phyloP scores from a whole-genome alignment of 2,329 filamentous ascomycete species.

The Colletotrichum brevisporum region DNA sequence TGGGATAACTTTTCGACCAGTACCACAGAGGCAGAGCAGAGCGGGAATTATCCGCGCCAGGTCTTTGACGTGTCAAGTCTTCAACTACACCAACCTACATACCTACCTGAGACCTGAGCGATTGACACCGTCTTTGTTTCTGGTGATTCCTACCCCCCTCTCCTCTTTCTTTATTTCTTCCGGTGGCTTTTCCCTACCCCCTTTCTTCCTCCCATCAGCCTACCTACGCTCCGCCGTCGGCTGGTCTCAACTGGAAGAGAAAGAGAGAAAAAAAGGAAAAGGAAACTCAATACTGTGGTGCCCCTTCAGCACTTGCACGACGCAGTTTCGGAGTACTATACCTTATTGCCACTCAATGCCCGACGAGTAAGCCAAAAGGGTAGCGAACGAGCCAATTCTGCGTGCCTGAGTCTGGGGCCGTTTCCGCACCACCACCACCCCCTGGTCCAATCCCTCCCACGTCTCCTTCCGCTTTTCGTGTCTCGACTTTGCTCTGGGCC shows the following conservation, averaged over 20 bases:
- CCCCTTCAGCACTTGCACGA: constrained; percentile 16
- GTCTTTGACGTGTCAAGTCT: not conserved
- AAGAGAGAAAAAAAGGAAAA: not conserved
- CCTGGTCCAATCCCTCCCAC: constrained; percentile 28
- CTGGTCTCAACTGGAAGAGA: too few species aligned
- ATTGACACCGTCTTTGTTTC: constrained; percentile 29
- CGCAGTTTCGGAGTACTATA: constrained; percentile 11
- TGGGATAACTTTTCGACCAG: too few species aligned
- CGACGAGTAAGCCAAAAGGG: constrained; percentile 35
- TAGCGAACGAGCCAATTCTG: constrained; percentile 39
- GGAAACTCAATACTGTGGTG: not conserved
- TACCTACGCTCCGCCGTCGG: constrained; percentile 11
- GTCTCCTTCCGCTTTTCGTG: constrained; percentile 38
- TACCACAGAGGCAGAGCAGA: too few species aligned
- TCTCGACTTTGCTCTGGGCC: constrained; percentile 23
- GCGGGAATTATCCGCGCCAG: too few species aligned
- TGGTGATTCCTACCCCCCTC: constrained; percentile 27
- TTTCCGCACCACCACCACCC: constrained; percentile 28
- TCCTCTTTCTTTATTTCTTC: constrained; percentile 6
- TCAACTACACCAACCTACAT: not conserved
- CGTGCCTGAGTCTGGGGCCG: constrained; percentile 29
- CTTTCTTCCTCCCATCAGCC: constrained; percentile 1
- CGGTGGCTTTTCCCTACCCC: constrained; percentile 15
- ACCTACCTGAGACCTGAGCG: not conserved
- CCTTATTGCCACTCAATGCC: constrained; percentile 39